Evolutionary conservation across 2,329 filamentous ascomycete species (phyloP).

Genomic region (Balansia obtecta): DNA sequence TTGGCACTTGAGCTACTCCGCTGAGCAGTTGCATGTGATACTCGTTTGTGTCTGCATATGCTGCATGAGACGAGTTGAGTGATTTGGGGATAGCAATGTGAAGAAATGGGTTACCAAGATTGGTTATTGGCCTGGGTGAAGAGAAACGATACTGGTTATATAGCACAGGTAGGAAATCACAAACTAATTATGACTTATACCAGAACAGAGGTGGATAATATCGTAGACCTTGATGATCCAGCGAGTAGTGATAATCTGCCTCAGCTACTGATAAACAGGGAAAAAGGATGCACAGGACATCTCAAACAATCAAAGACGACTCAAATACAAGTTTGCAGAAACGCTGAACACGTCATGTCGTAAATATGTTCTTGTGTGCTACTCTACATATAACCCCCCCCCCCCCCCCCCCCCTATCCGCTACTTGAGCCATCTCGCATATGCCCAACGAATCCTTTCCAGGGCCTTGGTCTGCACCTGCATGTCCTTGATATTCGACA

Average conservation of each 20-base stretch:
- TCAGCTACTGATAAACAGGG: not conserved
- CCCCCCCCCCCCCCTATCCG: not conserved
- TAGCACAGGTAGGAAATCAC: not conserved
- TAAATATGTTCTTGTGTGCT: not conserved
- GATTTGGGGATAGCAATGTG: not conserved
- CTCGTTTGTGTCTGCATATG: not conserved
- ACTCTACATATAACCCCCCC: not conserved
- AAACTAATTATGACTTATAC: not conserved
- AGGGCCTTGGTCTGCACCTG: conserved; percentile 67
- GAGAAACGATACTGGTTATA: too few species aligned
- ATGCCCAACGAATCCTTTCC: conserved; percentile 81
- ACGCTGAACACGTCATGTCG: not conserved
- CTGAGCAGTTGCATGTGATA: not conserved
- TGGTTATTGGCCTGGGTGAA: not conserved
- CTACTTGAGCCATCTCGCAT: conserved; percentile 58
- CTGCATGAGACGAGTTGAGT: not conserved
- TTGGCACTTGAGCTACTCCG: not conserved
- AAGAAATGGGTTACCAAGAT: too few species aligned
- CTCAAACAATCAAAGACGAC: not conserved
- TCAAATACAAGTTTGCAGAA: not conserved
- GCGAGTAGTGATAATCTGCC: not conserved
- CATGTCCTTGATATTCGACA: conserved; percentile 73
- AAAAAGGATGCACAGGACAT: not conserved
- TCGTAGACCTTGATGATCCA: not conserved
- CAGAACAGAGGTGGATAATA: not conserved